These are phyloP conservation scores for Penstemon newberryi DNA, from an alignment of 257 asterid species.

Conservation along the genomic window DNA sequence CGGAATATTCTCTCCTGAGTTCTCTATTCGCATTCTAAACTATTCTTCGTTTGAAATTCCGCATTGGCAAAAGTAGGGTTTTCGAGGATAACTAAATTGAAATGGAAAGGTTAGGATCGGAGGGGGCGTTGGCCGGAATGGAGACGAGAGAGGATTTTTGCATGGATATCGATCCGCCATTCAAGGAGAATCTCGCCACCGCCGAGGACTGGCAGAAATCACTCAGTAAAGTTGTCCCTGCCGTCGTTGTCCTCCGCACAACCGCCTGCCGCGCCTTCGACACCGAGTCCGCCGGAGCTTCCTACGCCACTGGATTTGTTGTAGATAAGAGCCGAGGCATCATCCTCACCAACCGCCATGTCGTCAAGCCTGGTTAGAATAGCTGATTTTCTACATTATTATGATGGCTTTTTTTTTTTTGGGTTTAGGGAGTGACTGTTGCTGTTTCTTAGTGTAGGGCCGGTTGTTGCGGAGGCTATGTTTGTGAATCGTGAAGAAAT, in stretches of 20 bases:
- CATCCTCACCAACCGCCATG: conserved; percentile 93
- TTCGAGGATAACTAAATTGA: conserved; percentile 24
- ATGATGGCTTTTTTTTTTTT: conserved; percentile 15
- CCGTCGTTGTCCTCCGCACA: conserved; percentile 95
- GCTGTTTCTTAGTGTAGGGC: conserved; percentile 51
- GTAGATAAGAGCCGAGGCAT: conserved; percentile 92
- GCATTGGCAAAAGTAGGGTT: conserved; percentile 37
- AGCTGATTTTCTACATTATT: background rate
- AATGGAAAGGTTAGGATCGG: conserved; percentile 76
- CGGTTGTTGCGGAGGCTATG: conserved; percentile 98
- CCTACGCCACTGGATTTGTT: conserved; percentile 89
- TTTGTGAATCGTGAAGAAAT: conserved; percentile 92
- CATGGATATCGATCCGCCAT: conserved; percentile 92
- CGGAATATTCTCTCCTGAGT: conserved; percentile 19
- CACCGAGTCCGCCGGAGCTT: conserved; percentile 91
- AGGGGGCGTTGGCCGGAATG: conserved; percentile 56
- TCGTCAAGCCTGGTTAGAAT: conserved; percentile 79
- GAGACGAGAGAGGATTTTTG: conserved; percentile 77
- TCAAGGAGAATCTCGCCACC: conserved; percentile 67
- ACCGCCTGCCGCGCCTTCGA: conserved; percentile 94
- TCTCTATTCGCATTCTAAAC: background rate
- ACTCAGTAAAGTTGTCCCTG: conserved; percentile 83
- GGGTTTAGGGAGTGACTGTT: background rate
- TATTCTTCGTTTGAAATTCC: background rate
- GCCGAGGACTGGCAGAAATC: conserved; percentile 94